Conservation (phyloP, 257 asterid species). For the Rauvolfia tetraphylla region DNA sequence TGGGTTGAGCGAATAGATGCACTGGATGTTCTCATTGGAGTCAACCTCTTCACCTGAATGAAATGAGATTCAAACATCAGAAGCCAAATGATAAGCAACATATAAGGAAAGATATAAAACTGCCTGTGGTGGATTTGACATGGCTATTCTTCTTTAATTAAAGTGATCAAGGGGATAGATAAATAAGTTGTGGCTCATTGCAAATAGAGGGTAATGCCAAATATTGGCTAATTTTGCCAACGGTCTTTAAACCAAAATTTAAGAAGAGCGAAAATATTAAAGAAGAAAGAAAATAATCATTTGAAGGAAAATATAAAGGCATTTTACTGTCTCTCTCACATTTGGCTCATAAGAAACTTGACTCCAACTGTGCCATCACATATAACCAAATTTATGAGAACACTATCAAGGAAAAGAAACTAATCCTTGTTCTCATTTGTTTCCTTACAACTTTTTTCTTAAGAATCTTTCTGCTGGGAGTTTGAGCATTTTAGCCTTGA, state of each 20-base stretch:
- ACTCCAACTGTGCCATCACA: background rate
- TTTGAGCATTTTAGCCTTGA: background rate
- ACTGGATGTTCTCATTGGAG: conserved; percentile 37
- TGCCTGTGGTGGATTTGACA: background rate
- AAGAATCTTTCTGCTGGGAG: background rate
- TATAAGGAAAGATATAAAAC: background rate
- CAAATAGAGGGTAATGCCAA: background rate
- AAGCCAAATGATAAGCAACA: background rate
- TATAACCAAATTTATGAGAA: background rate
- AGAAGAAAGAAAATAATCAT: background rate
- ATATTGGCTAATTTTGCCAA: background rate
- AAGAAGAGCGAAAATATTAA: background rate
- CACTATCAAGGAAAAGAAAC: background rate
- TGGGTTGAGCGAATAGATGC: conserved; percentile 75
- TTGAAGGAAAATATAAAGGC: background rate
- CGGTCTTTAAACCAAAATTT: background rate
- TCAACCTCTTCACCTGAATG: conserved; percentile 47
- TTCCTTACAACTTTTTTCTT: background rate
- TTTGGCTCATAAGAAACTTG: background rate
- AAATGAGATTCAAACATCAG: conserved; percentile 13
- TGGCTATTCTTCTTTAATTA: background rate
- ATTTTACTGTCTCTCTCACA: background rate
- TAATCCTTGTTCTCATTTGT: background rate
- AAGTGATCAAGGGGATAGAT: background rate
- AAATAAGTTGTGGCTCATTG: background rate